phyloP scores from a whole-genome alignment of 495 filamentous ascomycete species.

The Lindgomyces ingoldianus region DNA sequence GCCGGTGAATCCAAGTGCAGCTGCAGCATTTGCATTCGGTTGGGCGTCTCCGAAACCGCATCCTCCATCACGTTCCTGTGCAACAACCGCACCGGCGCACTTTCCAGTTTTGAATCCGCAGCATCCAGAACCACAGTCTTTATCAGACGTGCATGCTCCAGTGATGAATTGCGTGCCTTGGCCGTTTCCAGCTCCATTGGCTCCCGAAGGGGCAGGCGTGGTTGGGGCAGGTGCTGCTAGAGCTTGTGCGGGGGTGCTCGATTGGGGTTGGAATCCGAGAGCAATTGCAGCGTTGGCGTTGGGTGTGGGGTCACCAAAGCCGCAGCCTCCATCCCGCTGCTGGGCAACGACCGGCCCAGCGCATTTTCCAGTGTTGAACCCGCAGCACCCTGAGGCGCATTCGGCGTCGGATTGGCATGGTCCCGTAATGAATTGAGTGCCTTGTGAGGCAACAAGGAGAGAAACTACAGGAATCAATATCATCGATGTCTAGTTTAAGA shows the following conservation, averaged over 20 bases:
- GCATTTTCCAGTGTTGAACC: constrained; percentile 37
- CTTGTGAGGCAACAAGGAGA: constrained; percentile 28
- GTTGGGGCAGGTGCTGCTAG: constrained; percentile 2
- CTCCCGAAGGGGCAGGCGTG: not conserved
- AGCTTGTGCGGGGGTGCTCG: not conserved
- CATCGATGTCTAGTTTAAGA: not conserved
- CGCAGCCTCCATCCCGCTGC: constrained; percentile 43
- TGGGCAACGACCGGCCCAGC: constrained; percentile 43
- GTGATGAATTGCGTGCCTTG: constrained; percentile 40
- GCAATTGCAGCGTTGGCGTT: constrained; percentile 40
- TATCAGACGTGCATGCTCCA: constrained; percentile 35
- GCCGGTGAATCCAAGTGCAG: constrained; percentile 33
- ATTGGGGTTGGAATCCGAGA: constrained; percentile 7
- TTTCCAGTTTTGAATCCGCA: constrained; percentile 40
- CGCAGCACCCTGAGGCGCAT: constrained; percentile 37
- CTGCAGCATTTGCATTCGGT: constrained; percentile 24
- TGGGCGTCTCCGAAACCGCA: constrained; percentile 45
- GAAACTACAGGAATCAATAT: constrained; percentile 17
- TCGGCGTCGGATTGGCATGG: constrained; percentile 32
- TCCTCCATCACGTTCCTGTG: constrained; percentile 46
- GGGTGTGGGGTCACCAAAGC: constrained; percentile 40
- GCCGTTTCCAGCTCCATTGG: not conserved
- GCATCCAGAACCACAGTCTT: constrained; percentile 37
- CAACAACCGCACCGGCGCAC: constrained; percentile 43
- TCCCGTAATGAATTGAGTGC: constrained; percentile 42